Percentiles rank a stretch among this genome's conserved stretches.
Conservation (phyloP, 148 eudicot genomes). For the Rhododendron williamsianum region DNA sequence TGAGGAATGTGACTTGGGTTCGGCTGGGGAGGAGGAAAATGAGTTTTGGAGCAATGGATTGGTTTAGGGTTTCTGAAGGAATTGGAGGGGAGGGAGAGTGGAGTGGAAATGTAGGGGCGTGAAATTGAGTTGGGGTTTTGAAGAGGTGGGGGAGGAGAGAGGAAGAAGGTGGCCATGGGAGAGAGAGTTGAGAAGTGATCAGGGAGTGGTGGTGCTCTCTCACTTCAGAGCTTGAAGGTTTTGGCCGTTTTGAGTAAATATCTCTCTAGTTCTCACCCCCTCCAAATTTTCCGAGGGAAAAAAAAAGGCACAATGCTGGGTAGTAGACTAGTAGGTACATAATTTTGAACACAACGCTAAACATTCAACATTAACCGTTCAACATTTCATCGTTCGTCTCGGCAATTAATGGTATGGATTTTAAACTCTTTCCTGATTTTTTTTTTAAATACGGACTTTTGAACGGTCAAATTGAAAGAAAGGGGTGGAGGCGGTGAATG, state of each 20-base stretch:
- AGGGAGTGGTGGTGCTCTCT: no score
- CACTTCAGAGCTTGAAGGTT: not conserved
- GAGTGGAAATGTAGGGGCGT: not conserved
- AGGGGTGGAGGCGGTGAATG: no score
- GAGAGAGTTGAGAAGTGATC: not conserved
- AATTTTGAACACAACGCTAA: no score
- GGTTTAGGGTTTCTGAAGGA: slow-evolving; percentile 9
- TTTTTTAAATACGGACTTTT: no score
- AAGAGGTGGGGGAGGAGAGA: not conserved
- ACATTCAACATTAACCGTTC: no score
- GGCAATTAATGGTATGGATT: no score
- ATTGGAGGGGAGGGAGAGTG: not conserved
- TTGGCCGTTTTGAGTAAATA: not conserved
- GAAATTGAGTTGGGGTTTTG: not conserved
- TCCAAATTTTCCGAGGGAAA: no score
- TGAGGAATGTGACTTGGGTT: not conserved
- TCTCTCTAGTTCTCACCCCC: not conserved
- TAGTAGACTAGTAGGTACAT: no score
- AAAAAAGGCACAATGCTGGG: no score
- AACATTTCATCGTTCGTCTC: no score
- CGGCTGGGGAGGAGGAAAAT: not conserved
- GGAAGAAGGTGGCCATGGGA: slow-evolving; percentile 5
- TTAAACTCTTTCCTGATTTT: no score
- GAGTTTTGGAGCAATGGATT: not conserved
- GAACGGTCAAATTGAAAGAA: no score